phyloP scores from a whole-genome alignment of 2,329 filamentous ascomycete genomes.

The Cercospora zeae-maydis region DNA sequence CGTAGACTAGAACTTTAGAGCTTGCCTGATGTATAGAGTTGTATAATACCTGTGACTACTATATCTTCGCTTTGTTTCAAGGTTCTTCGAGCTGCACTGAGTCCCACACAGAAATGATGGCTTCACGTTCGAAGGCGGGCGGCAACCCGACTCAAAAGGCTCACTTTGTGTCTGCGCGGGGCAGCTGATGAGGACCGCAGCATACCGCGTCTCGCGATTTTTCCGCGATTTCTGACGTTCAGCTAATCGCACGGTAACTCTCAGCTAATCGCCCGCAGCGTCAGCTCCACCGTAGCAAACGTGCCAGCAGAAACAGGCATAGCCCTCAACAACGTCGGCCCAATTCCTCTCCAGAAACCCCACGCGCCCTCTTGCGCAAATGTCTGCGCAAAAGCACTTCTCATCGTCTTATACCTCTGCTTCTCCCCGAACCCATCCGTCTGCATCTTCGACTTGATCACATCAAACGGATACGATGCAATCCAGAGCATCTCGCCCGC shows the following conservation, averaged over 20 bases:
- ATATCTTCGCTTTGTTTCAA: neutral
- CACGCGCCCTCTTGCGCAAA: slow-evolving; percentile 70
- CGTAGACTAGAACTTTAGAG: neutral
- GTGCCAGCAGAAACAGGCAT: slow-evolving; percentile 99
- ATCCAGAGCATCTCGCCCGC: slow-evolving; percentile 95
- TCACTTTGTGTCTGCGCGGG: neutral
- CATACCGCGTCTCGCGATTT: neutral
- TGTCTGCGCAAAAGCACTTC: slow-evolving; percentile 82
- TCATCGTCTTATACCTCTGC: slow-evolving; percentile 75
- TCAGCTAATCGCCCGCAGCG: slow-evolving; percentile 39
- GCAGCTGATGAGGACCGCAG: neutral
- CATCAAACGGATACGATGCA: slow-evolving; percentile 89
- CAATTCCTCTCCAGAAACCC: slow-evolving; percentile 94
- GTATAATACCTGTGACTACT: neutral
- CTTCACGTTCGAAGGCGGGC: neutral
- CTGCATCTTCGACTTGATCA: slow-evolving; percentile 99
- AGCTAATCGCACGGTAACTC: slow-evolving; percentile 37
- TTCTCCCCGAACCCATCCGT: slow-evolving; percentile 79
- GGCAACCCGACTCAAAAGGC: neutral
- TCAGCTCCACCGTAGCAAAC: slow-evolving; percentile 66
- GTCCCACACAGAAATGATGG: neutral
- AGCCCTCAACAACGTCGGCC: slow-evolving; percentile 82
- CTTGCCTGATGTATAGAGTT: neutral
- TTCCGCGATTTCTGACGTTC: too few species aligned
- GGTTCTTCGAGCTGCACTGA: neutral